Evolutionary conservation across 2,329 filamentous ascomycete species (phyloP).

Genomic region (Fusarium equiseti): DNA sequence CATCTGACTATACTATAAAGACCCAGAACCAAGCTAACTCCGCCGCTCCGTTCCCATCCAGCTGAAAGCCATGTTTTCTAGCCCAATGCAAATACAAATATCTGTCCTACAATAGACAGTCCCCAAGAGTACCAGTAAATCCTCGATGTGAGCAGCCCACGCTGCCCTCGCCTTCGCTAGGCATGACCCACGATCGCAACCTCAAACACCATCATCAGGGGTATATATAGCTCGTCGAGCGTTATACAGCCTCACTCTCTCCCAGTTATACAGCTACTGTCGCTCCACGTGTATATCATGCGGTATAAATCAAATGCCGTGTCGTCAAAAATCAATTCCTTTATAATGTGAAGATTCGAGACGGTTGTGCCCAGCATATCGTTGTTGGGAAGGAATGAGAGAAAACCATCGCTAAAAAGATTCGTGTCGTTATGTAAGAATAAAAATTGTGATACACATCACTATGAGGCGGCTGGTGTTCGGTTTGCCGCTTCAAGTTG

Average conservation of each 20-base stretch:
- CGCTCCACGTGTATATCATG: constrained; percentile 36
- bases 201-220: constrained; percentile 23
- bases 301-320: constrained; percentile 42
- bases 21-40: constrained; percentile 51
- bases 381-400: constrained; percentile 44
- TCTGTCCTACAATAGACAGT: constrained; percentile 42
- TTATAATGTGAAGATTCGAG: constrained; percentile 46
- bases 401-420: constrained; percentile 49
- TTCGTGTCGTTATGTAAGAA: constrained; percentile 41
- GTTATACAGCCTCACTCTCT: constrained; percentile 31
- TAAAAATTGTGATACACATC: constrained; percentile 15
- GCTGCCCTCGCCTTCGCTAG: constrained; percentile 21
- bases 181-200: constrained; percentile 4
- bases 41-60: constrained; percentile 50
- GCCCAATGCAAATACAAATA: constrained; percentile 46
- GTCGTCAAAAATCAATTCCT: constrained; percentile 47
- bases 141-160: constrained; percentile 17
- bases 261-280: constrained; percentile 24
- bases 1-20: constrained; percentile 42
- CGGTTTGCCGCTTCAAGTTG: constrained; percentile 61
- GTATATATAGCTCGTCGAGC: constrained; percentile 42
- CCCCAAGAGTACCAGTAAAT: constrained; percentile 25
- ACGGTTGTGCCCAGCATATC: constrained; percentile 42
- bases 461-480: constrained; percentile 36
- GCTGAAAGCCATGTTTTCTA: constrained; percentile 47